Evolutionary conservation across 129 eudicot genomes (phyloP).

Genomic region (Escallonia herrerae): DNA sequence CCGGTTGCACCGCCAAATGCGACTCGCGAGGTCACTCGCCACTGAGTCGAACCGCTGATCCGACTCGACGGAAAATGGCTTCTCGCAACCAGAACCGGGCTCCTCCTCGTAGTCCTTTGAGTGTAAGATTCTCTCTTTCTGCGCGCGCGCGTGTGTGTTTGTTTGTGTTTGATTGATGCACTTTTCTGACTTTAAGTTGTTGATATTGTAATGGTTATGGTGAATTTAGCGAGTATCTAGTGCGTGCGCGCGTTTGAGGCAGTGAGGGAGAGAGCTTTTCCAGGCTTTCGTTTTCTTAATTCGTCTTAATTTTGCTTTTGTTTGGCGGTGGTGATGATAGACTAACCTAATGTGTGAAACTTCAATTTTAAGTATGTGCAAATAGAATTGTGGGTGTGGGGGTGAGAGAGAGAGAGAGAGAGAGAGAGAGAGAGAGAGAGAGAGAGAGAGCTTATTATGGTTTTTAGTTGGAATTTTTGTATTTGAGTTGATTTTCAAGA

Average conservation of each 20-base stretch:
- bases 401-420: too few species aligned
- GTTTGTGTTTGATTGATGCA: neutral
- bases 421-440: too few species aligned
- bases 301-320: neutral
- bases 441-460: too few species aligned
- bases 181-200: neutral
- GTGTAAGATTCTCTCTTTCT: conserved; percentile 16
- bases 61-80: conserved; percentile 17
- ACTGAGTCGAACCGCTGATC: conserved; percentile 10
- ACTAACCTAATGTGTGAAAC: too few species aligned
- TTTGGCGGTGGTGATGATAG: neutral
- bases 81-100: conserved; percentile 58
- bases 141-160: too few species aligned
- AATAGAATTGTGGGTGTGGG: too few species aligned
- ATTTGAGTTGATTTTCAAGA: too few species aligned
- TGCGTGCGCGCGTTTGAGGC: too few species aligned
- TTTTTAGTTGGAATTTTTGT: too few species aligned
- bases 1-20: conserved; percentile 5
- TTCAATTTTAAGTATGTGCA: too few species aligned
- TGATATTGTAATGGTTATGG: neutral
- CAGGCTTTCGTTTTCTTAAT: neutral
- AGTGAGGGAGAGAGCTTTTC: too few species aligned
- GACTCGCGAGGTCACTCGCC: neutral
- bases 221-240: too few species aligned
- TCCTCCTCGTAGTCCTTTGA: conserved; percentile 41